Percentiles rank a stretch among this genome's conserved stretches.
Evolutionary conservation across 768 basidiomycete species (phyloP).

Genomic region (Tricholomella constricta): DNA sequence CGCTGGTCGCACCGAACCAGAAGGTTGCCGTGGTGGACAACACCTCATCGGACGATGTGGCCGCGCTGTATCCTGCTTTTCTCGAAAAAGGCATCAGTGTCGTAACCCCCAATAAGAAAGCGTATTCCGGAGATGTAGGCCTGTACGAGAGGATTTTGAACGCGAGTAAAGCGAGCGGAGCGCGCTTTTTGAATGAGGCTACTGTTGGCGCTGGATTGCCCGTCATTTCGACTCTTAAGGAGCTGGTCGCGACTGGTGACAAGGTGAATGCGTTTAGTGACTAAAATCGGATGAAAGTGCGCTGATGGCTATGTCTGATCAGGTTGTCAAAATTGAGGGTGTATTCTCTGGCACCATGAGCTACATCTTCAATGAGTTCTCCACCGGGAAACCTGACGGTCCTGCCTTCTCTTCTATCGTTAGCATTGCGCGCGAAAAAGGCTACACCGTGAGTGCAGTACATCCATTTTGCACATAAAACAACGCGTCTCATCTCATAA

Average conservation of each 20-base stretch:
- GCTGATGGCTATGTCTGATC: background rate
- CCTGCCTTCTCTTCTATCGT: constrained; percentile 90
- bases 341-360: constrained; percentile 97
- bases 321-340: constrained; percentile 92
- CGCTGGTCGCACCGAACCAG: constrained; percentile 46
- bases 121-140: constrained; percentile 69
- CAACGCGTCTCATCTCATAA: background rate
- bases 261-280: constrained; percentile 49
- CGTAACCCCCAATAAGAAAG: constrained; percentile 98
- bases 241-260: constrained; percentile 90
- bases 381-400: constrained; percentile 65
- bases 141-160: constrained; percentile 71
- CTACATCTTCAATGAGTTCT: constrained; percentile 98
- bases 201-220: constrained; percentile 98
- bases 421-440: constrained; percentile 82
- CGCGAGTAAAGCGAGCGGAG: constrained; percentile 58
- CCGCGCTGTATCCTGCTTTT: constrained; percentile 79
- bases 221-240: constrained; percentile 88
- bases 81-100: constrained; percentile 79
- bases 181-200: constrained; percentile 80
- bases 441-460: constrained; percentile 77
- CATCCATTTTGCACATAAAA: no score
- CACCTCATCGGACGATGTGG: constrained; percentile 84
- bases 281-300: background rate
- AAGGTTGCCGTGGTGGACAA: constrained; percentile 85